Evolutionary conservation across 1,284 basidiomycete species (phyloP), one percentile per base, ranked within the genome.

Genomic region (Malassezia arunalokei): DNA sequence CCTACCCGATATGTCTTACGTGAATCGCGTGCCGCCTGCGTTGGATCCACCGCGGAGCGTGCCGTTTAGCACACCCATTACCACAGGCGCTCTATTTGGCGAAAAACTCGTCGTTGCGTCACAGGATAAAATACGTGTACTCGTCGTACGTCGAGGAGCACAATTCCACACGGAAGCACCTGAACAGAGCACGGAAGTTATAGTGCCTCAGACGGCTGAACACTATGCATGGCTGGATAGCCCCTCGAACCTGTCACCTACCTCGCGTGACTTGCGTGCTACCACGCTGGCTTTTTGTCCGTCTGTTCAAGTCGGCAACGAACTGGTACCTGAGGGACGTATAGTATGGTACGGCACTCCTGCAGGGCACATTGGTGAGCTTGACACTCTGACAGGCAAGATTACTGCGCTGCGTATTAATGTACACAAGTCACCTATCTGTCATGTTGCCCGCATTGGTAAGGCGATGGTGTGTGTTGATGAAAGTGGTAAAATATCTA

Each of bases 281-380:
- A 37, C 43, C 6, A 9, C 42, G 9, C 15, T 55, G 6, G 39
- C 47, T 9, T 55, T 55, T 17, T 46, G 45, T 17, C 53, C 53
- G n/a, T 32, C 53, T 12, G n/a, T 49, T 17, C 8, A 30, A 9
- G 6, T 42, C 7, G 49, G 41, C 12, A 35, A 14, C n/a, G n/a
- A 37, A 15, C 33, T n/a, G 12, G 29, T 5, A 6, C 28, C 39
- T 14, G 57, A 63, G 27, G 68, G 65, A 3, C 49, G 65, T 12
- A 66, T 60, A 39, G 55, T 69, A 3, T 72, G 69, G 69, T 68
- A 65, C 40, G 69, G 66, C 0, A 68, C 66, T 11, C 58, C 58
- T 12, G 57, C 62, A 17, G 69, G 69, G 6, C 57, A 61, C 27
- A 46, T 72, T 6, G 65, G 62, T 48, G 68, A 72, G 54, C 43